Evolutionary conservation across 768 basidiomycete species (phyloP).

Genomic region (Symmetrospora coprosmae): DNA sequence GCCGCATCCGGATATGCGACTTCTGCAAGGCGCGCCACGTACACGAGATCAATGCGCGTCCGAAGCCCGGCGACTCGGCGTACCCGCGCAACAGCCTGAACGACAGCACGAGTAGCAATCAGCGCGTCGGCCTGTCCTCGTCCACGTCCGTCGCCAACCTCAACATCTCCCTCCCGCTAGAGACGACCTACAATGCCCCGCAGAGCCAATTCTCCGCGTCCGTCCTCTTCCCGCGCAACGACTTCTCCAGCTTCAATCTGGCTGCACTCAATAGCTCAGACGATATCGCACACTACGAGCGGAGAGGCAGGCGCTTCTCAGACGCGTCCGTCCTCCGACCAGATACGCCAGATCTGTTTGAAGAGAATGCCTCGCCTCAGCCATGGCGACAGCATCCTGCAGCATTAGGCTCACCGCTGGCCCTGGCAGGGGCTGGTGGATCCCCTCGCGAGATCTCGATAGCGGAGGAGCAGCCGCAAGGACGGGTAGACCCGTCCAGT

Average conservation of each 20-base stretch:
- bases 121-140: constrained; percentile 62
- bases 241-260: neutral
- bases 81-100: constrained; percentile 57
- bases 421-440: neutral
- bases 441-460: too few species aligned
- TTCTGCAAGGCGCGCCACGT: constrained; percentile 83
- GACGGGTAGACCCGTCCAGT: neutral
- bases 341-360: constrained; percentile 18
- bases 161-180: constrained; percentile 42
- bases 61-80: constrained; percentile 38
- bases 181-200: constrained; percentile 41
- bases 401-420: neutral
- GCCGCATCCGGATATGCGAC: constrained; percentile 92
- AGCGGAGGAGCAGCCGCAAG: too few species aligned
- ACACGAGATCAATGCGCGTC: constrained; percentile 42
- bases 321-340: constrained; percentile 11
- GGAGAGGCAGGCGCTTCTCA: constrained; percentile 6
- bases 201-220: constrained; percentile 81
- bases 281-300: neutral
- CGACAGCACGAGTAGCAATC: constrained; percentile 39
- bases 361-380: neutral
- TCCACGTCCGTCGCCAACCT: constrained; percentile 44
- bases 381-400: neutral
- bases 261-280: neutral
- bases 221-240: constrained; percentile 61